These are phyloP conservation scores for Teratosphaeria gauchensis DNA, from an alignment of 2,329 filamentous ascomycete genomes.

Conservation along the genomic window DNA sequence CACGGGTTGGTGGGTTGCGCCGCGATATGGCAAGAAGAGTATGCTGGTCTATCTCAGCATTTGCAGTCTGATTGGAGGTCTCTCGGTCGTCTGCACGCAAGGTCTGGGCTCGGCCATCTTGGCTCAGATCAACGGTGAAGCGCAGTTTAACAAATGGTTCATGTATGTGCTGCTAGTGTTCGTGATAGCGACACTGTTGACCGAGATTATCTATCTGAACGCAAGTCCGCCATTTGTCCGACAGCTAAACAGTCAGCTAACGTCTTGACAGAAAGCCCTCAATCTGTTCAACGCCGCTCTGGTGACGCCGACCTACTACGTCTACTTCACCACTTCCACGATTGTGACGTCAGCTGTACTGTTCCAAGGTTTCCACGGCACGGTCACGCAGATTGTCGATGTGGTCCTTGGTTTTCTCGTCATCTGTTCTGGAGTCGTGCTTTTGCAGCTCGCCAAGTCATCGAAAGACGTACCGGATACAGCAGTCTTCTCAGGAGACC, in stretches of 20 bases:
- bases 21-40: slow-evolving; percentile 86
- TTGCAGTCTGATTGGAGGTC: slow-evolving; percentile 85
- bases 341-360: slow-evolving; percentile 89
- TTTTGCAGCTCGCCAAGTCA: slow-evolving; percentile 94
- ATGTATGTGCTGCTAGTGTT: slow-evolving; percentile 86
- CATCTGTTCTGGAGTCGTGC: slow-evolving; percentile 85
- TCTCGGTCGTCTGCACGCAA: slow-evolving; percentile 92
- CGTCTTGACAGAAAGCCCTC: slow-evolving; percentile 72
- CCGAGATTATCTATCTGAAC: slow-evolving; percentile 92
- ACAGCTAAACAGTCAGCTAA: not conserved
- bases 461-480: slow-evolving; percentile 94
- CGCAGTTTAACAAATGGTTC: slow-evolving; percentile 97
- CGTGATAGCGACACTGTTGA: slow-evolving; percentile 77
- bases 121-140: slow-evolving; percentile 68
- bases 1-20: slow-evolving; percentile 70
- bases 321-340: slow-evolving; percentile 92
- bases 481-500: slow-evolving; percentile 81
- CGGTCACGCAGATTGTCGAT: slow-evolving; percentile 67
- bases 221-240: slow-evolving; percentile 46
- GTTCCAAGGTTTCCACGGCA: slow-evolving; percentile 89
- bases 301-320: slow-evolving; percentile 97
- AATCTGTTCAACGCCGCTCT: slow-evolving; percentile 95
- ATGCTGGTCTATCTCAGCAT: slow-evolving; percentile 98
- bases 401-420: slow-evolving; percentile 88
- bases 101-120: slow-evolving; percentile 86